phyloP scores from a whole-genome alignment of 169 alveolate species.

The Cryptosporidium canis region DNA sequence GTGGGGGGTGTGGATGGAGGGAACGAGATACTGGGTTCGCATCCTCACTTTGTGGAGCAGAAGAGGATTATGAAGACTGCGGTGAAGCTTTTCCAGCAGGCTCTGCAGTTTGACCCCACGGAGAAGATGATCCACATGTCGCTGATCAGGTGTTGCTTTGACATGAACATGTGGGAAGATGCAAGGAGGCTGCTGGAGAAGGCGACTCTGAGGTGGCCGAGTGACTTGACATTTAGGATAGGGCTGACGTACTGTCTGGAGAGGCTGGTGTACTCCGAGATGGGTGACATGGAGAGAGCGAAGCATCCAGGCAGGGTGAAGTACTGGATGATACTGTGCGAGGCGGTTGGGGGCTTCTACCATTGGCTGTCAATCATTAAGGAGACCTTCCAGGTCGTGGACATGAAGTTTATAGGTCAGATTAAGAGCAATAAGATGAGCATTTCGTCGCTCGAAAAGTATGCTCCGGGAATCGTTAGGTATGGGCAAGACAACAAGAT shows the following conservation, averaged over 20 bases:
- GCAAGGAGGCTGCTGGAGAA: conserved; percentile 54
- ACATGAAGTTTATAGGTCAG: conserved; percentile 47
- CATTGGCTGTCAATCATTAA: conserved; percentile 65
- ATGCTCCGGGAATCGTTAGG: conserved; percentile 37
- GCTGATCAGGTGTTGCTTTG: conserved; percentile 60
- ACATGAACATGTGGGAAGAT: conserved; percentile 69
- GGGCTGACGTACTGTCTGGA: conserved; percentile 61
- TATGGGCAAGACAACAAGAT: conserved; percentile 3
- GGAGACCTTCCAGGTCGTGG: conserved; percentile 38
- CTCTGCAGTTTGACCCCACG: conserved; percentile 40
- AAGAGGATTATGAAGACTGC: conserved; percentile 23
- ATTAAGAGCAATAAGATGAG: conserved; percentile 13
- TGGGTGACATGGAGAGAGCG: conserved; percentile 73
- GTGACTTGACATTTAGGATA: conserved; percentile 51
- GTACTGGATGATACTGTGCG: conserved; percentile 71
- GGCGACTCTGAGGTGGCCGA: conserved; percentile 63
- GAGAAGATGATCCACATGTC: conserved; percentile 51
- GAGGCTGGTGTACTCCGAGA: conserved; percentile 50
- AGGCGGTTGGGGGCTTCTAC: conserved; percentile 48
- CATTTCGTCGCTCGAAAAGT: conserved; percentile 37
- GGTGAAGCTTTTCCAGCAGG: conserved; percentile 54
- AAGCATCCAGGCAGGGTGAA: conserved; percentile 71
- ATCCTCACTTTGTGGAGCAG: conserved; percentile 62
- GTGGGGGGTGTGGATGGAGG: conserved; percentile 4
- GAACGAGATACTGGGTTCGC: conserved; percentile 45